Base-by-base conservation (phyloP, 495 filamentous ascomycete genomes). In the Xylaria telfairii region DNA sequence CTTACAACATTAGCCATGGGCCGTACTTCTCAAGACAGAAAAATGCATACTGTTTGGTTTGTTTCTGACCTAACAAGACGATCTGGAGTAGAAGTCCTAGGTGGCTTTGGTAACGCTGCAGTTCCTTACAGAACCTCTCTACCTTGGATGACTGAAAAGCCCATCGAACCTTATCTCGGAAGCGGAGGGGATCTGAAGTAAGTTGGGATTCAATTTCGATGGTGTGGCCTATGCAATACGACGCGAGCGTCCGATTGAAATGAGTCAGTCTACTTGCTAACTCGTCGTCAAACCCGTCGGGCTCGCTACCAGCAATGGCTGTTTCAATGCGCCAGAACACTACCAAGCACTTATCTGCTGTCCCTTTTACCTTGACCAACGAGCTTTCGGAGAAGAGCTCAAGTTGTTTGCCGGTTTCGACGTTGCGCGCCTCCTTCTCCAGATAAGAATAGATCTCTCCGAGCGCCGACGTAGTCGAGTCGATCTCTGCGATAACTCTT, bases 191-290 rank as follows among this genome's bases (percentile, higher is more conserved):
- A 10, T 42, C 30, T 15, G 59, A 44, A 39, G 10, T 42, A 5
- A 63, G 60, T 19, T 26, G n/a, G 5, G 37, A 21, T 46, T 63
- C 21, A 19, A 63, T 46, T 5, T 28, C 15, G 26, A 63, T 46
- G 37, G 24, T 32, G 2, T 17, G 10, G 37, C 60, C 60, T 3
- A 10, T 26, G 15, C 26, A 8, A 63, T 26, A 63, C 24, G 37
- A 63, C 15, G 60, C 12, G 12, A 62, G 34, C 37, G 42, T 39
- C 34, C 7, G 34, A 28, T 62, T 62, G 59, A 62, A 62, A n/a
- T 24, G 17, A 28, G n/a, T 62, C 17, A 62, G 37, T n/a, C 39
- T 13, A 12, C n/a, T 62, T 44, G 12, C 21, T 28, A 62, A 44
- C 4, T 62, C 59, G 12, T 42, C 37, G 17, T 62, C 59, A 8